Evolutionary conservation across 2,329 filamentous ascomycete species (phyloP).

Genomic region (Fusarium fujikuroi): DNA sequence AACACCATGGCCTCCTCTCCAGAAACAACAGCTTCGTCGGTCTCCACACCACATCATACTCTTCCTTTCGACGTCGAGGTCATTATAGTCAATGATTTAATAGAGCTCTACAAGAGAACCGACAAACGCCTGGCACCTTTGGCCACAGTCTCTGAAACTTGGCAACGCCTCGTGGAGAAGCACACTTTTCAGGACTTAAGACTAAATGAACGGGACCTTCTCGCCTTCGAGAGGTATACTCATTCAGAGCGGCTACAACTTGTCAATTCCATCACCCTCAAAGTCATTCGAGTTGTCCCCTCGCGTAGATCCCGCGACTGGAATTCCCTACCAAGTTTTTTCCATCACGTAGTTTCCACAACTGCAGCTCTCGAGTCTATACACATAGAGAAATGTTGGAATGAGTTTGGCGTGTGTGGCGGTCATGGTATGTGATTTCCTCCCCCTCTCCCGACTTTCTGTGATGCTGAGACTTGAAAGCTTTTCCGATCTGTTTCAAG

Average conservation of each 20-base stretch:
- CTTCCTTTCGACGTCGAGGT: not conserved
- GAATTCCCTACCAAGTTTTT: accelerated
- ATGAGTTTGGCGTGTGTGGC: too few species aligned
- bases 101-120: not conserved
- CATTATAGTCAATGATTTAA: not conserved
- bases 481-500: not conserved
- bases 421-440: not conserved
- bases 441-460: not conserved
- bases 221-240: not conserved
- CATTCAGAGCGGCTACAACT: not conserved
- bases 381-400: not conserved
- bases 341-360: not conserved
- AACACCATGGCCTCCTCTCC: not conserved
- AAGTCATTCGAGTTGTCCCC: too few species aligned
- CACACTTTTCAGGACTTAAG: not conserved
- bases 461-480: not conserved
- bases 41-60: accelerated
- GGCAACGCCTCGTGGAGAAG: not conserved
- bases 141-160: not conserved
- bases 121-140: not conserved
- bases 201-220: not conserved
- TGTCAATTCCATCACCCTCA: not conserved
- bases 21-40: accelerated
- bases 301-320: not conserved
- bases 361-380: not conserved